Evolutionary conservation across 2,329 filamentous ascomycete species (phyloP), one percentile per base, ranked within the genome.

Genomic region (Monilinia aucupariae): DNA sequence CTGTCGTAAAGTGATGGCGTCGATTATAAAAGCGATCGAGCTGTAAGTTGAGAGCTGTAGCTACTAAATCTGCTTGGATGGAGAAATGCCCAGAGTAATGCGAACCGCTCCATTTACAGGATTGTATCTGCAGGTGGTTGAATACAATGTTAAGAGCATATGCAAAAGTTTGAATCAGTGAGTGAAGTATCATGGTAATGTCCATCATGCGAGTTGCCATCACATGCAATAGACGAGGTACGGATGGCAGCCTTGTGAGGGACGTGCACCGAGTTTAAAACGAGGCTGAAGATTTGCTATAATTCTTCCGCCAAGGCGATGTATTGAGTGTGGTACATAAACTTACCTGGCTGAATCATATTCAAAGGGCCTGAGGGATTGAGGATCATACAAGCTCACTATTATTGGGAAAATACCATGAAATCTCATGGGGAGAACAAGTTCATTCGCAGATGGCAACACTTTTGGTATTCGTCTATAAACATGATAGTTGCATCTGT

Each of bases 401-500:
- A 34, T 32, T 17, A 45, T 22, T 12, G n/a, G 12, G 30, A 30
- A 25, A 53, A 15, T 45, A 15, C 2, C 2, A 32, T 45, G 12
- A 17, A 55, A 17, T 22, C n/a, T 56, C 39, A 56, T 34, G 5
- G 6, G 6, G 27, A 30, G 6, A 45, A 32, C 34, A 22, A n/a
- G n/a, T n/a, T 47, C 8, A 34, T 34, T 34, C 32, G n/a, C 4
- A 47, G 41, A 27, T 20, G 20, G 22, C 25, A 56, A 56, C 22
- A 30, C 53, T 47, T 56, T 56, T 61, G 59, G 49, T 61, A 61
- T 61, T 61, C 37, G 22, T 61, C 49, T 53, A 62, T 62, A 49
- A 55, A 48, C 39, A 47, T 51, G 27, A 51, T 17, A 48, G 50
- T 61, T 22, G 27, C 48, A 47, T 47, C 34, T 39, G 30, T 56